Evolutionary conservation across 2,329 filamentous ascomycete genomes (phyloP).

Genomic region (Aspergillus ruber): DNA sequence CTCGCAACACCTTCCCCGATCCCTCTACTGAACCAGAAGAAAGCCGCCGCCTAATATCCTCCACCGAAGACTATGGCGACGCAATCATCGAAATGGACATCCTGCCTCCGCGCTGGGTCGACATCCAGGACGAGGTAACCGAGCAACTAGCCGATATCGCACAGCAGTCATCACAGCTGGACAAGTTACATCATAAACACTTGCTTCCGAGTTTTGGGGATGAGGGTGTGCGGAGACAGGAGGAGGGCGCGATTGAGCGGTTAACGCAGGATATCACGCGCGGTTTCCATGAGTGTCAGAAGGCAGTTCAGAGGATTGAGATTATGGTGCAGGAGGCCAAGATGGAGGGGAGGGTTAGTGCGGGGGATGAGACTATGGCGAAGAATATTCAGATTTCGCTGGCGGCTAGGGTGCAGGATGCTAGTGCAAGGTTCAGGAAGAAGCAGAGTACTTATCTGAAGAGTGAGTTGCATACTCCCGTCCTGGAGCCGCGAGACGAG

Average conservation of each 20-base stretch:
- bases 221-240: slow-evolving; percentile 76
- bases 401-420: slow-evolving; percentile 80
- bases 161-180: slow-evolving; percentile 73
- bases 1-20: slow-evolving; percentile 60
- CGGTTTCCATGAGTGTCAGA: slow-evolving; percentile 83
- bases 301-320: slow-evolving; percentile 80
- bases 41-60: slow-evolving; percentile 77
- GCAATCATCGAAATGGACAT: slow-evolving; percentile 98
- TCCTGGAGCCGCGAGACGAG: not conserved
- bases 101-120: slow-evolving; percentile 89
- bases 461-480: slow-evolving; percentile 47
- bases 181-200: slow-evolving; percentile 94
- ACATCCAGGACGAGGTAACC: slow-evolving; percentile 87
- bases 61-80: slow-evolving; percentile 71
- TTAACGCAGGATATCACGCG: slow-evolving; percentile 86
- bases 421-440: slow-evolving; percentile 87
- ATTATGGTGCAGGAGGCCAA: slow-evolving; percentile 76
- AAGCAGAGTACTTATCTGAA: slow-evolving; percentile 96
- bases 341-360: slow-evolving; percentile 61
- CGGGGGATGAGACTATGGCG: slow-evolving; percentile 90
- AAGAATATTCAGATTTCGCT: slow-evolving; percentile 91
- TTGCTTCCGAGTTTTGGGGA: slow-evolving; percentile 95
- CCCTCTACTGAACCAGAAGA: slow-evolving; percentile 57
- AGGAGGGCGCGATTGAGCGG: slow-evolving; percentile 84
- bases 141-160: slow-evolving; percentile 75